Evolutionary conservation across 768 basidiomycete species (phyloP), one percentile per base, ranked within the genome.

Genomic region (Pleurotus sapidus): DNA sequence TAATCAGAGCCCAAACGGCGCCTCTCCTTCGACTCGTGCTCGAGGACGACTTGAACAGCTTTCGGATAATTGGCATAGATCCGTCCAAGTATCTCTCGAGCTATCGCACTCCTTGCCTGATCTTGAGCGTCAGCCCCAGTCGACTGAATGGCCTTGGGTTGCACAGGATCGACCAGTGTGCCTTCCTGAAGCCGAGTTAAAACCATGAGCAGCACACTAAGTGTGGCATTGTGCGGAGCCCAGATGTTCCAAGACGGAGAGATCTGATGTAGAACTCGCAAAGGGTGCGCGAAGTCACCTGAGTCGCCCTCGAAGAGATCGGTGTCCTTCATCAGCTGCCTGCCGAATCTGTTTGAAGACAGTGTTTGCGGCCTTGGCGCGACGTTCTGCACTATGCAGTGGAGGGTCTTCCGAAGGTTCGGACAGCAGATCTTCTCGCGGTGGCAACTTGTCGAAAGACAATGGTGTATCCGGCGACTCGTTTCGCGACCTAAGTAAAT

Each of bases 171-270:
- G 15, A 86, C 70, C 30, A 78, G 64, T 40, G 68, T 71, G 3
- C 89, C 89, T 9, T 74, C 67, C 59, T 74, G 70, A 23, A 92
- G 74, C 47, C 77, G 77, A 14, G 68, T 63, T 9, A 86, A 61
- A 2, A 79, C 81, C 4, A 71, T 64, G 24, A 78, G 68, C 47
- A 92, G 67, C 7, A 82, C 63, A 2, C 70, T 68, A 55, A 88
- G 66, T 4, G 83, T 76, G 46, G 72, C 71, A 24, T 60, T 65
- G 63, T 89, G 87, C n/a, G 86, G 83, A 45, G 74, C 75, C 91
- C 89, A 91, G 46, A 72, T 66, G 47, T 83, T 79, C 83, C 86
- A 88, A 20, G 76, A 68, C 9, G 89, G 87, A 4, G 84, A 78
- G 54, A 88, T 77, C 58, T 83, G 80, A 61, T 85, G 82, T 3